These are phyloP conservation scores for Penicillium lividum DNA, from an alignment of 495 filamentous ascomycete genomes.

Conservation along the genomic window DNA sequence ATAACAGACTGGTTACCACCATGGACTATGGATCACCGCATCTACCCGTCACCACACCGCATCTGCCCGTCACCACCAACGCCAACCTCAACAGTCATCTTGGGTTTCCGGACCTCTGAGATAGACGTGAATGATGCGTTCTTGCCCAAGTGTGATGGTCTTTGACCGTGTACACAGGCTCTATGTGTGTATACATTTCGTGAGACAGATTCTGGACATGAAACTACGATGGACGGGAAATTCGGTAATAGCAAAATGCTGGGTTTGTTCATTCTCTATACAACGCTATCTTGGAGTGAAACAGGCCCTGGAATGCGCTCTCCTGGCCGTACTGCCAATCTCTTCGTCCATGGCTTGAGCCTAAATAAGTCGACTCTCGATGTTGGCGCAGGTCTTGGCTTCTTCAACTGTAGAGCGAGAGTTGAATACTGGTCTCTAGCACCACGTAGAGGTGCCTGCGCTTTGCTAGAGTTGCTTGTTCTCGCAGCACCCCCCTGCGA, in stretches of 20 bases:
- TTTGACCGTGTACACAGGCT: not conserved
- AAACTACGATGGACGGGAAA: constrained; percentile 1
- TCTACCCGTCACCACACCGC: not conserved
- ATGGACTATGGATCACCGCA: not conserved
- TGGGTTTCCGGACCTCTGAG: not conserved
- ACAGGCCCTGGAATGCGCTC: not conserved
- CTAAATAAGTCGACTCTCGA: not conserved
- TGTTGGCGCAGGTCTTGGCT: not conserved
- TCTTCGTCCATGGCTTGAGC: constrained; percentile 4
- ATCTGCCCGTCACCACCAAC: not conserved
- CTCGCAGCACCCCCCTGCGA: too few relatives aligned
- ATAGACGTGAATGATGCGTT: not conserved
- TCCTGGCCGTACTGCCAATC: not conserved
- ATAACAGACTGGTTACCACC: too few relatives aligned
- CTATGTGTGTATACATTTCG: not conserved
- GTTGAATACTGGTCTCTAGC: not conserved
- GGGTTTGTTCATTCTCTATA: constrained; percentile 2
- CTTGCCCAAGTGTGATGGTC: constrained; percentile 5
- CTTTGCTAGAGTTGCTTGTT: not conserved
- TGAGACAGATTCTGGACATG: constrained; percentile 2
- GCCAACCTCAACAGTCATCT: constrained; percentile 4
- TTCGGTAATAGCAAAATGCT: constrained; percentile 1
- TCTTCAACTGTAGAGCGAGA: not conserved
- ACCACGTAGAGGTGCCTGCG: not conserved
- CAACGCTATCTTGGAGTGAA: constrained; percentile 3